phyloP scores from a whole-genome alignment of 441 rosid species.

The Aquilaria agallochum region DNA sequence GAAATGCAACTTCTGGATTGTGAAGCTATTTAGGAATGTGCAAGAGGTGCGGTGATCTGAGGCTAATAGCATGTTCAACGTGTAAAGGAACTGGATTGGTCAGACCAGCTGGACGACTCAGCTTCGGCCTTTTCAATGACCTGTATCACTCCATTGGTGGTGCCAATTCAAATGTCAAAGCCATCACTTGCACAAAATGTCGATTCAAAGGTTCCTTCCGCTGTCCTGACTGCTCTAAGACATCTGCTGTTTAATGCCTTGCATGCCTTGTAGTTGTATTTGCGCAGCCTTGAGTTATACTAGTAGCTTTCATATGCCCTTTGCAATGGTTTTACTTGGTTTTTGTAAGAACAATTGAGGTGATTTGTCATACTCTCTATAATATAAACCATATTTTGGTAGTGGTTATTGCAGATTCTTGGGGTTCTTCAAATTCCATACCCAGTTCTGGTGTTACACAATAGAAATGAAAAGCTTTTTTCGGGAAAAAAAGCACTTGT shows the following conservation, averaged over 20 bases:
- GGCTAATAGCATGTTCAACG: conserved; percentile 65
- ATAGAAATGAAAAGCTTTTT: too few species aligned
- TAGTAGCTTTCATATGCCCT: too few species aligned
- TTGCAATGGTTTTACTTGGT: too few species aligned
- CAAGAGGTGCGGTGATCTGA: conserved; percentile 77
- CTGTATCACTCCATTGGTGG: conserved; percentile 35
- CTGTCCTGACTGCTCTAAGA: conserved; percentile 64
- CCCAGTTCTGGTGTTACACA: too few species aligned
- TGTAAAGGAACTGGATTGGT: conserved; percentile 73
- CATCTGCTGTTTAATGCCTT: conserved; percentile 12
- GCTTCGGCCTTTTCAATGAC: conserved; percentile 42
- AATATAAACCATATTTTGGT: too few species aligned
- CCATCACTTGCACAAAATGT: conserved; percentile 46
- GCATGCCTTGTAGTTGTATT: conserved; percentile 2
- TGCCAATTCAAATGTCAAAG: conserved; percentile 26
- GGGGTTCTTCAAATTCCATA: too few species aligned
- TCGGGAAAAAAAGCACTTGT: too few species aligned
- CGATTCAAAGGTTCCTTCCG: conserved; percentile 68
- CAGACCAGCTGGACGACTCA: conserved; percentile 42
- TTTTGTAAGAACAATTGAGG: too few species aligned
- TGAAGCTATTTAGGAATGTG: conserved; percentile 86
- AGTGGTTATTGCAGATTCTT: too few species aligned
- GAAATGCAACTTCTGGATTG: conserved; percentile 12
- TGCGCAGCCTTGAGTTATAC: too few species aligned
- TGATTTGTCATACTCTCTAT: too few species aligned